Conservation (phyloP, 345 rosid genomes). For the Acer campestre region DNA sequence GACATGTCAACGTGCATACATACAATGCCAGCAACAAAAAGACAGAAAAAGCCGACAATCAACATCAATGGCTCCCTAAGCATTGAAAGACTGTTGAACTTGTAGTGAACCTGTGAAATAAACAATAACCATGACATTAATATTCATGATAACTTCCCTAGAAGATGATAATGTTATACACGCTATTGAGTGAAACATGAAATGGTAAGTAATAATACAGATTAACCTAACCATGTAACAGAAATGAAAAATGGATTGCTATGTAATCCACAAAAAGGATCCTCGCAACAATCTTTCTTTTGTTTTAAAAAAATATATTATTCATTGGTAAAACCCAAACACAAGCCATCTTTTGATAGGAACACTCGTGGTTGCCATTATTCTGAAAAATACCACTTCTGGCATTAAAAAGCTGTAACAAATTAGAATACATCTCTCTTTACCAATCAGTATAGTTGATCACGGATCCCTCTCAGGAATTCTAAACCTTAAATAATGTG, state of each 20-base stretch:
- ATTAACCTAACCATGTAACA: too few relatives aligned
- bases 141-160: neutral
- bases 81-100: conserved; percentile 76
- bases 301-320: too few relatives aligned
- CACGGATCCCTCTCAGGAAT: neutral
- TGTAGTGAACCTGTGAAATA: conserved; percentile 74
- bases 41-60: conserved; percentile 70
- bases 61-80: conserved; percentile 92
- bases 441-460: neutral
- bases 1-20: conserved; percentile 79
- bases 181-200: too few relatives aligned
- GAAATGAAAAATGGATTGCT: too few relatives aligned
- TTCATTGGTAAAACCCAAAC: neutral
- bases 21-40: conserved; percentile 74
- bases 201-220: too few relatives aligned
- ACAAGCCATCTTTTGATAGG: neutral
- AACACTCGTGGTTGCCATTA: neutral
- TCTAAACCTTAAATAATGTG: neutral
- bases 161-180: too few relatives aligned
- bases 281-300: too few relatives aligned
- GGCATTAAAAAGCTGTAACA: neutral
- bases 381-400: neutral
- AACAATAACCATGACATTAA: conserved; percentile 11
- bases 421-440: neutral
- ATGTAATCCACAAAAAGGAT: too few relatives aligned